phyloP scores from a whole-genome alignment of 179 eudicot species.

The Beta macrorhiza region DNA sequence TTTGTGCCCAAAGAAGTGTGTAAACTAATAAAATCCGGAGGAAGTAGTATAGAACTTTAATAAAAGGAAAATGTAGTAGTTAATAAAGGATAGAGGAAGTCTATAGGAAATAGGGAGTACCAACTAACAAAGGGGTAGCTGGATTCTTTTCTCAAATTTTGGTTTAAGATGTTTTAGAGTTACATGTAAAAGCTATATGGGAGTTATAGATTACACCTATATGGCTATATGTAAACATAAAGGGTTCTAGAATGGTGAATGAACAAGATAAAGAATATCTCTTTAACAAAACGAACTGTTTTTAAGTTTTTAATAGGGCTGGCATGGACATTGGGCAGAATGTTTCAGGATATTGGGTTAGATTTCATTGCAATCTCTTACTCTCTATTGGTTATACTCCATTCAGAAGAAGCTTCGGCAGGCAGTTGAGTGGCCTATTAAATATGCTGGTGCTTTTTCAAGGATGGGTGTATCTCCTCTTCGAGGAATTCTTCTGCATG shows the following conservation, averaged over 20 bases:
- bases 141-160: neutral
- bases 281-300: neutral
- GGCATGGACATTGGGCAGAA: neutral
- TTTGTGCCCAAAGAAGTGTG: too few species aligned
- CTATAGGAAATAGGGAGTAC: neutral
- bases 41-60: too few species aligned
- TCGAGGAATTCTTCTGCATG: constrained; percentile 91
- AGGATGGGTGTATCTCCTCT: constrained; percentile 77
- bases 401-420: constrained; percentile 88
- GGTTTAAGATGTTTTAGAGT: neutral
- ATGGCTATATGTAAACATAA: neutral
- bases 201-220: neutral
- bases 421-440: constrained; percentile 99
- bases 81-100: too few species aligned
- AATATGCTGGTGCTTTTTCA: constrained; percentile 68
- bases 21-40: too few species aligned
- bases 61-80: too few species aligned
- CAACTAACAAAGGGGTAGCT: neutral
- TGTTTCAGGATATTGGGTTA: constrained; percentile 12
- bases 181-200: neutral
- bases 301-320: neutral
- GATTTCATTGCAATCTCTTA: constrained; percentile 15
- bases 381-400: constrained; percentile 11
- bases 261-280: neutral
- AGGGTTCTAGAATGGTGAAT: neutral